Conservation (phyloP, 192 early-diverging fungal genomes). For the Backusella sp. region DNA sequence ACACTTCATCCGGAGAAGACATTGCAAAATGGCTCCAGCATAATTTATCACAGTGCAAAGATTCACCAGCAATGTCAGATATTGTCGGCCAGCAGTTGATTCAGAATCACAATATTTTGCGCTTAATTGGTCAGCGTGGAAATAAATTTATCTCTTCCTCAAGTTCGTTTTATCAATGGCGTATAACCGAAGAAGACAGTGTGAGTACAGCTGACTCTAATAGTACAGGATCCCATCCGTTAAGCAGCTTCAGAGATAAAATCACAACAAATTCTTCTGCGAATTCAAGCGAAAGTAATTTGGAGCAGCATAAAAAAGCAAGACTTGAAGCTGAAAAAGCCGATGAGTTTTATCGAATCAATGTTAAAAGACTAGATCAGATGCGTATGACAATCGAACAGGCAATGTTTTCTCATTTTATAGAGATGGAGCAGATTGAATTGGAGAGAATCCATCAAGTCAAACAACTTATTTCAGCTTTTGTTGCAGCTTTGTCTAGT, state of each 20-base stretch:
- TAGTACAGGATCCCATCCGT: not conserved
- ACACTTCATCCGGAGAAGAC: constrained; percentile 63
- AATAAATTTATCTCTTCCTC: constrained; percentile 63
- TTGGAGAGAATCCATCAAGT: constrained; percentile 35
- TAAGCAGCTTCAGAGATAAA: constrained; percentile 29
- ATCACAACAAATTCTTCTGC: not conserved
- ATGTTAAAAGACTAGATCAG: constrained; percentile 60
- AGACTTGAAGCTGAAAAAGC: constrained; percentile 63
- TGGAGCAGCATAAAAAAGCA: constrained; percentile 49
- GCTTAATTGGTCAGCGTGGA: constrained; percentile 66
- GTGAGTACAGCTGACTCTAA: constrained; percentile 24
- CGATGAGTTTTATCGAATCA: constrained; percentile 60
- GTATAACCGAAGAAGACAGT: constrained; percentile 45
- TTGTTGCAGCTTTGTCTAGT: constrained; percentile 44
- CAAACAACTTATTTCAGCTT: constrained; percentile 45
- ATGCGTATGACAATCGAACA: constrained; percentile 70
- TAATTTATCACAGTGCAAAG: constrained; percentile 56
- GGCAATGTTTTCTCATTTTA: constrained; percentile 57
- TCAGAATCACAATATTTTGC: constrained; percentile 53
- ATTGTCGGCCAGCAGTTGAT: constrained; percentile 71
- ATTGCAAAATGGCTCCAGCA: constrained; percentile 71
- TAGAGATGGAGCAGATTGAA: constrained; percentile 51
- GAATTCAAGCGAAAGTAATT: constrained; percentile 4
- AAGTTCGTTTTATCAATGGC: constrained; percentile 72
- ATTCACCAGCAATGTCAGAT: constrained; percentile 60